Base-by-base conservation (phyloP, 495 filamentous ascomycete species). In the Aspergillus nidulans region DNA sequence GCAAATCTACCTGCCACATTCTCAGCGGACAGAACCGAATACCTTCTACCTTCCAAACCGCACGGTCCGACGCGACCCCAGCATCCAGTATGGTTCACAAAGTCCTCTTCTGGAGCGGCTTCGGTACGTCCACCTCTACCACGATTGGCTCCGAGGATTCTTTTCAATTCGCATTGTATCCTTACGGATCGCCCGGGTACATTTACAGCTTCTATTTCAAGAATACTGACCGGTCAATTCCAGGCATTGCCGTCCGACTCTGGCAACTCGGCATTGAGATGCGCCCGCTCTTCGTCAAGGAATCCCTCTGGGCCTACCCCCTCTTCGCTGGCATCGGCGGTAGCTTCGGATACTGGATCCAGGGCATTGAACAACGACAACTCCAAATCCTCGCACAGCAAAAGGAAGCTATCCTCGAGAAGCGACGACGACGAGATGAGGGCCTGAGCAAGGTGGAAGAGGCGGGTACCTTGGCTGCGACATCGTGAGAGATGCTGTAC, bases 181-280 rank as follows among this genome's bases (percentile, higher is more conserved):
- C 16, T 8, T 2, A 42, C 32, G 9, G 26, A 32, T 7, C 4
- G 6, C 2, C 8, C 6, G 19, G 13, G 23, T 23, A 19, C 21
- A 4, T 43, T 24, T n/a, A 21, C n/a, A n/a, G n/a, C n/a, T n/a
- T n/a, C n/a, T n/a, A n/a, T n/a, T n/a, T n/a, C n/a, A n/a, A n/a
- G n/a, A n/a, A n/a, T 40, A 25, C 47, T 50, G 39, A 49, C 39
- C 19, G 6, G n/a, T 34, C 21, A 9, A 30, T 45, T 20, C 12
- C 57, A 98, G 94, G 94, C 78, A 67, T 95, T 66, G 90, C 85
- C 65, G 87, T 92, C 67, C 91, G 92, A 60, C 75, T 90, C 70
- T 96, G 90, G 90, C 92, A 96, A 74, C 86, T 97, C 69, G 95
- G 91, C 61, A 91, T 98, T 65, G 92, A 98, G 76, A 95, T 96